phyloP scores from a whole-genome alignment of 345 rosid species.

The Angophora floribunda region DNA sequence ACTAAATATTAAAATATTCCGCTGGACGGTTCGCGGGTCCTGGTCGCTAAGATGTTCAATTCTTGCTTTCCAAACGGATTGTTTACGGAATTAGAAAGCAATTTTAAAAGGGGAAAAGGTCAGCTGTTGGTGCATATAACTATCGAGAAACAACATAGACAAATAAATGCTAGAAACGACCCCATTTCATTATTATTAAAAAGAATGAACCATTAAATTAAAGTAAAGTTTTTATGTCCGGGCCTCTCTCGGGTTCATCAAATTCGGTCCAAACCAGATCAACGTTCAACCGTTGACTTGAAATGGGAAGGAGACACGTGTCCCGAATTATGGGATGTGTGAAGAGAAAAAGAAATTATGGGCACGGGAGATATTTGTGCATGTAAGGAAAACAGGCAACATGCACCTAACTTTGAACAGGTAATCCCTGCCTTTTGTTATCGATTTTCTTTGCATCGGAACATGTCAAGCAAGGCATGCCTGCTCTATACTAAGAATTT shows the following conservation, averaged over 20 bases:
- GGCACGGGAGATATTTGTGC: neutral
- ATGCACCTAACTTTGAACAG: neutral
- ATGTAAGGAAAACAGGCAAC: neutral
- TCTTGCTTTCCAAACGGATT: neutral
- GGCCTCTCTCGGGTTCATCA: neutral
- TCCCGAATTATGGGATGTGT: neutral
- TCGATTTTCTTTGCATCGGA: neutral
- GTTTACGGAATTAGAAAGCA: neutral
- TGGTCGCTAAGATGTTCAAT: neutral
- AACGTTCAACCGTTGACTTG: neutral
- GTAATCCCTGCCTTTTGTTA: neutral
- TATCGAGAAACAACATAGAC: neutral
- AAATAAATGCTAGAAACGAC: neutral
- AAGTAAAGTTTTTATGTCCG: neutral
- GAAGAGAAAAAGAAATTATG: neutral
- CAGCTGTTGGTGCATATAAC: neutral
- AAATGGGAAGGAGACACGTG: neutral
- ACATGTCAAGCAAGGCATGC: neutral
- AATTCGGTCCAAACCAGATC: neutral
- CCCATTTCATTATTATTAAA: neutral
- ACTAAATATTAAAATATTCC: neutral
- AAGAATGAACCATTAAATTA: neutral
- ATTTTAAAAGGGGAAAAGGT: neutral
- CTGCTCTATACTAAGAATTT: neutral
- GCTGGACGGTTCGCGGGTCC: neutral